A percentile compares a stretch with the other conserved stretches of the same genome.
Evolutionary conservation across 2,329 filamentous ascomycete species (phyloP).

Genomic region (Xylariaceae sp.): DNA sequence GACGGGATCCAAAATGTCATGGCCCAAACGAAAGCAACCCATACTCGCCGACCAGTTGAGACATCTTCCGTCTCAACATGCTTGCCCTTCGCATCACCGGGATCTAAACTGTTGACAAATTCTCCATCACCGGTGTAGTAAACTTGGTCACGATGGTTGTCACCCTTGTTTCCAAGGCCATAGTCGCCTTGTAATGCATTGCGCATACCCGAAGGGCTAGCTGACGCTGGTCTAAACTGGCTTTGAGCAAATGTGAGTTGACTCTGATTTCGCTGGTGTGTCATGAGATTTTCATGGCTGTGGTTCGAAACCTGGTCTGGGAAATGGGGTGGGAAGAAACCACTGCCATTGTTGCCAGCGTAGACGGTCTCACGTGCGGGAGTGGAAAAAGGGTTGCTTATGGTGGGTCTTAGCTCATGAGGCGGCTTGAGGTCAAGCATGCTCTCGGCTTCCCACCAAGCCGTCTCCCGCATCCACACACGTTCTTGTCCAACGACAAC

Average conservation of each 20-base stretch:
- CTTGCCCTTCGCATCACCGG: slow-evolving; percentile 73
- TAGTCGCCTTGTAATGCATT: slow-evolving; percentile 71
- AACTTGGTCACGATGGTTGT: slow-evolving; percentile 66
- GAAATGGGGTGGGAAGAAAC: slow-evolving; percentile 65
- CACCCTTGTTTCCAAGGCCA: slow-evolving; percentile 81
- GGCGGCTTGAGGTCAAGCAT: slow-evolving; percentile 86
- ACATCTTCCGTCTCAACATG: slow-evolving; percentile 67
- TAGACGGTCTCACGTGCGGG: slow-evolving; percentile 68
- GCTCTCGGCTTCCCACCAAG: slow-evolving; percentile 97
- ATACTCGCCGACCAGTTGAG: slow-evolving; percentile 62
- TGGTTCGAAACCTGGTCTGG: slow-evolving; percentile 59
- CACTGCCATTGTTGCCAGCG: slow-evolving; percentile 57
- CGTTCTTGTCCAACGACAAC: slow-evolving; percentile 86
- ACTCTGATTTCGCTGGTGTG: slow-evolving; percentile 54
- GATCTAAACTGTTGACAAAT: slow-evolving; percentile 66
- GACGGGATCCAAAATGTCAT: slow-evolving; percentile 95
- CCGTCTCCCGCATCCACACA: slow-evolving; percentile 88
- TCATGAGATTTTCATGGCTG: slow-evolving; percentile 68
- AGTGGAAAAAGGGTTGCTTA: slow-evolving; percentile 34
- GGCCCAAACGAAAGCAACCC: slow-evolving; percentile 80
- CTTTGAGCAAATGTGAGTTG: slow-evolving; percentile 43
- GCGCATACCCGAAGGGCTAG: slow-evolving; percentile 55
- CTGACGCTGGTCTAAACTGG: slow-evolving; percentile 51
- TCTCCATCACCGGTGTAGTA: slow-evolving; percentile 71
- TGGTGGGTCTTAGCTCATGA: slow-evolving; percentile 37